Evolutionary conservation across 768 basidiomycete genomes (phyloP), one percentile per base, ranked within the genome.

Genomic region (Leccinum fibrillosum): DNA sequence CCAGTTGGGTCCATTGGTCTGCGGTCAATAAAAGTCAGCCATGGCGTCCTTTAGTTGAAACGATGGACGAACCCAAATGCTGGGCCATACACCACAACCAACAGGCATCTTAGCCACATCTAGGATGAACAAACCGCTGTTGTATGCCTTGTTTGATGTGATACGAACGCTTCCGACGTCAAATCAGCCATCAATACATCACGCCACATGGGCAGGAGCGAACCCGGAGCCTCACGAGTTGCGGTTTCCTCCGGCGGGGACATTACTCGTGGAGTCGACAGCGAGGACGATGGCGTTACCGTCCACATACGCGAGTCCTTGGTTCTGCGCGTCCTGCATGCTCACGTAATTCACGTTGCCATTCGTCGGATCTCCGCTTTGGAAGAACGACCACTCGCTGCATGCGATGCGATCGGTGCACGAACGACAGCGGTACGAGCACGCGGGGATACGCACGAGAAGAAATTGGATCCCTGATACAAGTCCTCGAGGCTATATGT

Each of bases 61-160:
- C 12, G 19, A 35, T 39, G n/a, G 76, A 65, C 70, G 51, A 32
- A 72, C 70, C 81, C 80, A 81, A 54, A 75, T 86, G 72, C 86
- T 86, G 75, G 73, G 86, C 80, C 82, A 83, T 17, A 74, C 70
- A 52, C 81, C 77, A 69, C 86, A 89, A 0, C 90, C 90, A 45
- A 81, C 78, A 10, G 89, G 89, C 86, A 89, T 88, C 9, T 79
- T 72, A 45, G 61, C 76, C 54, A 89, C 80, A 64, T 91, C 89
- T 26, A 89, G 78, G 63, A 92, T 84, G 75, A 92, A 89, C 13
- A 91, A 76, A 5, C 89, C 90, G 3, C 74, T 69, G 47, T 69
- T 81, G 69, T 84, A 91, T 4, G 64, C 67, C 64, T 85, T 83
- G 66, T 81, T 78, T 35, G 85, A 79, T 55, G 75, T 78, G 61